phyloP scores from a whole-genome alignment of 2,329 filamentous ascomycete genomes.

The Scortechinia acanthostroma region DNA sequence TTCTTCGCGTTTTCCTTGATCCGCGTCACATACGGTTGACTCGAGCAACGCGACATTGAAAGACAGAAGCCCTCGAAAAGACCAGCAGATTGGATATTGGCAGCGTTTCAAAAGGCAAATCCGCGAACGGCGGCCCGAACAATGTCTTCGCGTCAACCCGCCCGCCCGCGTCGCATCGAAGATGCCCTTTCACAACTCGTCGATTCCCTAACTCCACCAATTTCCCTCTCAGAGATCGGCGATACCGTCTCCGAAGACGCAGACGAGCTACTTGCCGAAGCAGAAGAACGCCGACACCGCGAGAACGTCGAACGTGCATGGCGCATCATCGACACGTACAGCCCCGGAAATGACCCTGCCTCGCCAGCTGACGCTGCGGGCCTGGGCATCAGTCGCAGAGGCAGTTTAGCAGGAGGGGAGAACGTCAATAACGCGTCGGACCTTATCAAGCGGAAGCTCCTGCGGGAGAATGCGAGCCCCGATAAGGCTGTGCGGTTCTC shows the following conservation, averaged over 20 bases:
- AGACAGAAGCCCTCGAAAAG: too few species aligned
- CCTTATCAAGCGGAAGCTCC: background rate
- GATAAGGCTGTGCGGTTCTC: background rate
- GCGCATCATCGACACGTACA: slow-evolving; percentile 18
- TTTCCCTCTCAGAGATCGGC: slow-evolving; percentile 7
- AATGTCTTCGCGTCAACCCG: background rate
- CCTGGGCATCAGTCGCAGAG: background rate
- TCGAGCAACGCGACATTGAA: too few species aligned
- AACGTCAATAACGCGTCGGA: background rate
- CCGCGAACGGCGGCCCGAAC: background rate
- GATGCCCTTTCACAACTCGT: slow-evolving; percentile 30
- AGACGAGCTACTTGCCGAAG: slow-evolving; percentile 20
- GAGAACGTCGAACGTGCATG: slow-evolving; percentile 23
- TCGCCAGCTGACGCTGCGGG: slow-evolving; percentile 12
- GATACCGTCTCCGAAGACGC: slow-evolving; percentile 18
- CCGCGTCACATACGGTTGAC: too few species aligned
- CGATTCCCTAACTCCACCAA: slow-evolving; percentile 25
- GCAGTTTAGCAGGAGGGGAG: background rate
- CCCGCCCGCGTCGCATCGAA: slow-evolving; percentile 27
- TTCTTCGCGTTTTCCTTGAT: too few species aligned
- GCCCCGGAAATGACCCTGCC: slow-evolving; percentile 12
- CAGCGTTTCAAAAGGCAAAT: too few species aligned
- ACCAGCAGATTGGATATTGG: too few species aligned
- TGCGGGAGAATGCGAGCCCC: background rate
- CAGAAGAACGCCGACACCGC: slow-evolving; percentile 24